Conservation (phyloP, 2,329 filamentous ascomycete genomes). For the Dryadomyces quercivorus region DNA sequence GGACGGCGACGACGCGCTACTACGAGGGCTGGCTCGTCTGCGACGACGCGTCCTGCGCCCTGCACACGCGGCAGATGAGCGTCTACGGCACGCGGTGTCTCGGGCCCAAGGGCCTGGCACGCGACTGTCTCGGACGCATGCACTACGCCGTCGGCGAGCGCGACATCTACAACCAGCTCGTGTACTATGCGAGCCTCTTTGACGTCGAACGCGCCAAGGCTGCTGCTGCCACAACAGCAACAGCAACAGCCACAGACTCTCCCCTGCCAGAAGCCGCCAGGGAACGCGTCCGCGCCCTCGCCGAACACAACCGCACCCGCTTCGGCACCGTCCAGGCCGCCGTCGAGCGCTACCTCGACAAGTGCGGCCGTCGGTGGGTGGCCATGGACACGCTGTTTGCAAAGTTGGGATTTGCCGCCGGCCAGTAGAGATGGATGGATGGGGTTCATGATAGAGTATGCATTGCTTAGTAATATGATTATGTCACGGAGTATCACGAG, state of each 20-base stretch:
- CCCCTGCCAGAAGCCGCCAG: conserved; percentile 28
- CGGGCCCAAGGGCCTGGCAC: conserved; percentile 72
- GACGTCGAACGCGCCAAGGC: conserved; percentile 72
- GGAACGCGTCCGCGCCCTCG: conserved; percentile 58
- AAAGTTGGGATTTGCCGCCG: conserved; percentile 40
- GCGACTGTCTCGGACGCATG: conserved; percentile 81
- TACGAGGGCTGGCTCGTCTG: conserved; percentile 90
- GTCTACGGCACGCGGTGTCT: conserved; percentile 87
- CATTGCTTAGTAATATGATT: too few relatives aligned
- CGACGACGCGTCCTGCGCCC: conserved; percentile 77
- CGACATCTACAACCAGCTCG: conserved; percentile 84
- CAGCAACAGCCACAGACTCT: conserved; percentile 13
- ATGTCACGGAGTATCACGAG: too few relatives aligned
- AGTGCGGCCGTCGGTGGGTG: conserved; percentile 86
- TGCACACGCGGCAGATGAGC: conserved; percentile 79
- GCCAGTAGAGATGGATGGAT: not conserved
- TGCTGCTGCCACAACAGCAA: conserved; percentile 2
- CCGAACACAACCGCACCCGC: conserved; percentile 67
- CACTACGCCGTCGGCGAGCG: conserved; percentile 79
- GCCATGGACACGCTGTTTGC: conserved; percentile 83
- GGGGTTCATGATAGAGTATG: too few relatives aligned
- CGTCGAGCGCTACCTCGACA: conserved; percentile 74
- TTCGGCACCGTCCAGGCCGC: conserved; percentile 67
- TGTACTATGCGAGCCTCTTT: conserved; percentile 77
- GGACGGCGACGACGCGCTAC: conserved; percentile 67